These are phyloP conservation scores for Calonectria naviculata DNA, from an alignment of 2,329 filamentous ascomycete species.

Conservation along the genomic window DNA sequence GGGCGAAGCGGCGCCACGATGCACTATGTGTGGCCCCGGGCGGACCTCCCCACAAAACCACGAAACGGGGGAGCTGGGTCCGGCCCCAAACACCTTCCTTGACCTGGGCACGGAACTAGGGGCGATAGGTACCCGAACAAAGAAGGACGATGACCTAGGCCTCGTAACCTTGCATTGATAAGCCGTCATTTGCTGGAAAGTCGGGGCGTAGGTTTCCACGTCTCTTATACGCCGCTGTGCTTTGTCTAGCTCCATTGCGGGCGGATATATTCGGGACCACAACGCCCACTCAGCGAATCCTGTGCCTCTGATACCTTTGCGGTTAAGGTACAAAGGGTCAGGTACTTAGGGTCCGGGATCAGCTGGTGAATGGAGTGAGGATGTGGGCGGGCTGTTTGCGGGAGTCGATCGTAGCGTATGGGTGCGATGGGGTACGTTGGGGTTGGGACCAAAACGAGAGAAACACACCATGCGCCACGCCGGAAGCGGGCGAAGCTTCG, in stretches of 20 bases:
- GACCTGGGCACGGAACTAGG: neutral
- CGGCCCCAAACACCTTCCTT: slow-evolving; percentile 10
- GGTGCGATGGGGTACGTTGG: slow-evolving; percentile 3
- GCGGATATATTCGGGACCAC: neutral
- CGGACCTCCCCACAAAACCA: slow-evolving; percentile 20
- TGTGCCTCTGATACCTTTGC: neutral
- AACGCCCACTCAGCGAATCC: neutral
- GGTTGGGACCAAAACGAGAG: neutral
- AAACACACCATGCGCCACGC: slow-evolving; percentile 11
- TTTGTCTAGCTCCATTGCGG: slow-evolving; percentile 1
- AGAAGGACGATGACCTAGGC: neutral
- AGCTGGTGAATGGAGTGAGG: neutral
- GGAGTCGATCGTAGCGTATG: slow-evolving; percentile 5
- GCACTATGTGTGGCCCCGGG: slow-evolving; percentile 2
- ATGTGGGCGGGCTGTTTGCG: slow-evolving; percentile 13
- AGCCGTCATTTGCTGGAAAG: neutral
- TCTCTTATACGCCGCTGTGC: neutral
- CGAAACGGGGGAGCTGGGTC: neutral
- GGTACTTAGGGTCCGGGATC: neutral
- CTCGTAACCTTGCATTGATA: neutral
- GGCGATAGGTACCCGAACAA: neutral
- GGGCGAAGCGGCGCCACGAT: slow-evolving; percentile 22
- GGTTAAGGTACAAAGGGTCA: neutral
- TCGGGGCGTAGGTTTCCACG: neutral
- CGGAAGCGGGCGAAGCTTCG: slow-evolving; percentile 4